phyloP scores from a whole-genome alignment of 1,284 basidiomycete species.

The Ceratobasidium sp. region DNA sequence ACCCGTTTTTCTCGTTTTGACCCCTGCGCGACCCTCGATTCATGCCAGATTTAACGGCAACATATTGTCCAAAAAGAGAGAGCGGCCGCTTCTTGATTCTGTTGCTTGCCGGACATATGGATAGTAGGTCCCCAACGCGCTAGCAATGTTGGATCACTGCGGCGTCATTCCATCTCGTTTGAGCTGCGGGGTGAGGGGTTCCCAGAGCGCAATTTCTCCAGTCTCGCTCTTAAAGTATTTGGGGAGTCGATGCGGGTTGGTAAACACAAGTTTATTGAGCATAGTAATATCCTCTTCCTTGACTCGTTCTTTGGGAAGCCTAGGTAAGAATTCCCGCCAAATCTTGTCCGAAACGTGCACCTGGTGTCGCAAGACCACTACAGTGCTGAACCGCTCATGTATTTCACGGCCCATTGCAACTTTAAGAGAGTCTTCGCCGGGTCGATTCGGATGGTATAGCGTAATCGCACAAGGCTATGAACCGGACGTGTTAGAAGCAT shows the following conservation, averaged over 20 bases:
- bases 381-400: too few species aligned
- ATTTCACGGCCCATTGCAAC: too few species aligned
- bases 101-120: conserved; percentile 48
- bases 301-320: conserved; percentile 54
- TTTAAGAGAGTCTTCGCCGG: too few species aligned
- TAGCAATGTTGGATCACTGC: conserved; percentile 51
- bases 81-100: too few species aligned
- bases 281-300: conserved; percentile 54
- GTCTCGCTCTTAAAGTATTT: too few species aligned
- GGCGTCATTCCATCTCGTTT: conserved; percentile 56
- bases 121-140: conserved; percentile 45
- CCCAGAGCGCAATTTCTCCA: conserved; percentile 57
- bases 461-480: too few species aligned
- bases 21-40: too few species aligned
- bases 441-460: too few species aligned
- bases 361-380: conserved; percentile 59
- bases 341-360: conserved; percentile 54
- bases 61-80: too few species aligned
- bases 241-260: background rate
- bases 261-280: conserved; percentile 54
- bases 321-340: conserved; percentile 58
- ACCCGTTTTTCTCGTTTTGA: background rate
- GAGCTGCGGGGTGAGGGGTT: conserved; percentile 58
- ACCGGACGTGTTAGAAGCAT: too few species aligned
- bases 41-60: too few species aligned